Evolutionary conservation across 331 rosid species (phyloP), one percentile per base, ranked within the genome.

Genomic region (Malus hybrid): DNA sequence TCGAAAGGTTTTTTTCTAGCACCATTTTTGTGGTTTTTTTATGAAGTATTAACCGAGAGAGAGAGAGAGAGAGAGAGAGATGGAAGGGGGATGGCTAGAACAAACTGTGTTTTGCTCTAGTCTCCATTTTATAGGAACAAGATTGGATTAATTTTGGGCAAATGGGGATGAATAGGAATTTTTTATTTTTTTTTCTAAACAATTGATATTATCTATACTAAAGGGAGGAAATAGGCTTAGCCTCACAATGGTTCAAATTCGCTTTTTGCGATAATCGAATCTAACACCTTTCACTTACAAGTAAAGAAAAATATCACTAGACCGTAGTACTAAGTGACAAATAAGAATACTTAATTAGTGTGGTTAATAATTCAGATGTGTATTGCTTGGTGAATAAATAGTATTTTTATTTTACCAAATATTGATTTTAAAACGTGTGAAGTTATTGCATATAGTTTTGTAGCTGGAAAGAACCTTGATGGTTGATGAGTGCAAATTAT

Each of bases 1-100:
- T 20, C 6, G 87, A 76, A 42, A 82, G 54, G 55, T 71, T 54
- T 10, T 34, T 77, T 71, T 78, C 82, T 39, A 44, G 22, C 52
- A 63, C 36, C 67, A 80, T 80, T 60, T 31, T 80, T 67, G 70
- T 80, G 72, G 22, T 39, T 39, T 69, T 33, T 61, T 5, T 16
- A 50, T 50, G 8, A 50, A 16, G 56, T 16, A 59, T 3, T 12
- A 5, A 22, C 15, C 10, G 2, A 6, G 33, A 61, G 66, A 12
- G 29, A 24, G 8, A 60, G 7, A 24, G 7, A 19, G 71, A 62
- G 3, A 20, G 19, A 20, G 42, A 34, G 42, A 7, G 10, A 36
- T 36, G 46, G 46, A 39, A 39, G 12, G 12, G 12, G 33, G 31
- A 4, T 27, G 19, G 22, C 14, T 18, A 65, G 67, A 59, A 36